These are phyloP conservation scores for Spraguea lophii DNA, from an alignment of 371 early-diverging fungal genomes.

Conservation along the genomic window DNA sequence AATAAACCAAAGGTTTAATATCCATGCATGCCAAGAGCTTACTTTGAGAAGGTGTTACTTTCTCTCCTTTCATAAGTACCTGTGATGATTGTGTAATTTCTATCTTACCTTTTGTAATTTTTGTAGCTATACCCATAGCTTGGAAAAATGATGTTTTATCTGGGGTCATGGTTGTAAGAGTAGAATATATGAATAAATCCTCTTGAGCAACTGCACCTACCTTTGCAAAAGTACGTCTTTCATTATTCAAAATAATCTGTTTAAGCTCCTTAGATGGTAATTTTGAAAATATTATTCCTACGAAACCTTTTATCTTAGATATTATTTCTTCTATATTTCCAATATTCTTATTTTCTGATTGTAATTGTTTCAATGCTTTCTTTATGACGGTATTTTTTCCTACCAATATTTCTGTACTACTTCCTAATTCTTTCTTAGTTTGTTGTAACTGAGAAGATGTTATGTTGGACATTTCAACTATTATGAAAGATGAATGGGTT, in stretches of 20 bases:
- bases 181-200: slow-evolving; percentile 79
- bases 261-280: slow-evolving; percentile 71
- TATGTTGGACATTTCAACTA: slow-evolving; percentile 97
- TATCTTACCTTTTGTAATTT: slow-evolving; percentile 99
- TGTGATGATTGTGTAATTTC: slow-evolving; percentile 88
- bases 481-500: slow-evolving; percentile 52
- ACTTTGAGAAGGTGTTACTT: slow-evolving; percentile 96
- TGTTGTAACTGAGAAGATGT: slow-evolving; percentile 98
- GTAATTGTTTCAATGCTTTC: slow-evolving; percentile 62
- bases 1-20: slow-evolving; percentile 99
- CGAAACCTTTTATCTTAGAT: slow-evolving; percentile 58
- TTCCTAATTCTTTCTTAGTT: slow-evolving; percentile 71
- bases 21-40: slow-evolving; percentile 89
- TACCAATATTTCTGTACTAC: slow-evolving; percentile 75
- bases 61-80: slow-evolving; percentile 64
- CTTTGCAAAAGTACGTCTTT: slow-evolving; percentile 90
- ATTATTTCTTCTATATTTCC: slow-evolving; percentile 62
- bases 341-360: slow-evolving; percentile 57
- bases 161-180: slow-evolving; percentile 98
- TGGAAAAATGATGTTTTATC: slow-evolving; percentile 99
- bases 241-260: slow-evolving; percentile 66
- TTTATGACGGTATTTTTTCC: slow-evolving; percentile 99
- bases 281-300: slow-evolving; percentile 98
- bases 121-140: slow-evolving; percentile 96
- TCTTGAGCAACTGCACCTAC: slow-evolving; percentile 82